Base-by-base conservation (phyloP, 768 basidiomycete species). In the Leccinum disarticulatum region DNA sequence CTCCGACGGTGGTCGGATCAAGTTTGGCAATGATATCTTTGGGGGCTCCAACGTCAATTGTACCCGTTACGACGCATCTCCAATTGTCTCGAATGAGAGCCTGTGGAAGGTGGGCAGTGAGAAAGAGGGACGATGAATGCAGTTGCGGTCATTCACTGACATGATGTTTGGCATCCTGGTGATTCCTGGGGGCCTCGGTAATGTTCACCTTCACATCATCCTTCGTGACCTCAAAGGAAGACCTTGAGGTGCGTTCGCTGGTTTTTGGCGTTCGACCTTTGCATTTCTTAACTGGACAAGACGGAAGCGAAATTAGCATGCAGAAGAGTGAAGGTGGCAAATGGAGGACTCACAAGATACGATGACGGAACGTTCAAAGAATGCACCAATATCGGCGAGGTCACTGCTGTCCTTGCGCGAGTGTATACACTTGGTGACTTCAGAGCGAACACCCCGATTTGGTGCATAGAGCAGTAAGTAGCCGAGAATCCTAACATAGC, bases 11-110 rank as follows among this genome's bases (percentile, higher is more conserved):
- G 9, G 31, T 31, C 31, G 31, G 31, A 19, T 43, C 43, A 19
- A 13, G 14, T 43, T 17, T 10, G 35, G 35, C 35, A 4, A 33
- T 33, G 19, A 50, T 22, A 31, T 22, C 10, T 3, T 15, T 0
- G 3, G 50, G 53, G 13, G 33, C 49, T 11, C 14, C 15, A 13
- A 1, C 0, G 47, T 77, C 76, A 50, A 69, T 63, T 25, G 30
- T 19, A 51, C 67, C 71, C 15, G 72, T 70, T 7, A 77, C 59
- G 11, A 75, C 60, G n/a, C n/a, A n/a, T n/a, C n/a, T n/a, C n/a
- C n/a, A n/a, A n/a, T n/a, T n/a, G n/a, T n/a, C n/a, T n/a, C n/a
- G n/a, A n/a, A n/a, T n/a, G n/a, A n/a, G n/a, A n/a, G n/a, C n/a
- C n/a, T n/a, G n/a, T n/a, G n/a, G 4, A 51, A 62, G 31, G 47